Base-by-base conservation (phyloP, 345 rosid species). In the Arabidopsis suecica region DNA sequence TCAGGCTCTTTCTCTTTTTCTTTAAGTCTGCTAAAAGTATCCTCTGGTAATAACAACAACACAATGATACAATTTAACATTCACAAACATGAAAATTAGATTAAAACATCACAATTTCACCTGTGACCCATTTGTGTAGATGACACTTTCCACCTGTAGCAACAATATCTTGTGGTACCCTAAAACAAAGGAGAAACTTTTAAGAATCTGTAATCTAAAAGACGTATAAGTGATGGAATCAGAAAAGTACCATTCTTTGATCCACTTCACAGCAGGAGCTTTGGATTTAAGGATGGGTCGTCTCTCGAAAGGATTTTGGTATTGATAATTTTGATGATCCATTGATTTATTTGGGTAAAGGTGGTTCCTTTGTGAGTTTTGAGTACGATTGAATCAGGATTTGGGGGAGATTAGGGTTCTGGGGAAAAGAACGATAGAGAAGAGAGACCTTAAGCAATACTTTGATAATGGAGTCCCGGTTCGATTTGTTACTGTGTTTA, bases 131-230 rank as follows among this genome's bases (percentile, higher is more conserved):
- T 85, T 82, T 95, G 63, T 83, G 81, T 75, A 95, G 79, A 78
- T 62, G 83, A 72, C 98, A 95, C 88, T 89, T 95, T 22, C 97
- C 97, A 66, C 98, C 98, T 54, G 93, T 95, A 3, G 98, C 94
- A 23, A 88, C 91, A 69, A 89, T 87, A 83, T 95, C 98, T 82
- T 92, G 99, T 18, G 99, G 99, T 61, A 93, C 98, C 99, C 99
- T 95, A 61, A 33, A 42, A 10, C 1, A n/a, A 51, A n/a, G 3
- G 7, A 23, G 2, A 47, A 10, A 14, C 20, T 13, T 13, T 55
- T 20, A 20, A 11, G 16, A 47, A 32, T 0, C 20, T 6, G 49
- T 45, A 45, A 45, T 45, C 49, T 14, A 45, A 45, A 7, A 44
- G 16, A 42, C 18, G 18, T 7, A 11, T 12, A 51, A 40, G 32